Percentiles rank a stretch among this genome's conserved stretches.
These are phyloP conservation scores for Tricholoma furcatifolium DNA, from an alignment of 768 basidiomycete genomes.

Conservation along the genomic window DNA sequence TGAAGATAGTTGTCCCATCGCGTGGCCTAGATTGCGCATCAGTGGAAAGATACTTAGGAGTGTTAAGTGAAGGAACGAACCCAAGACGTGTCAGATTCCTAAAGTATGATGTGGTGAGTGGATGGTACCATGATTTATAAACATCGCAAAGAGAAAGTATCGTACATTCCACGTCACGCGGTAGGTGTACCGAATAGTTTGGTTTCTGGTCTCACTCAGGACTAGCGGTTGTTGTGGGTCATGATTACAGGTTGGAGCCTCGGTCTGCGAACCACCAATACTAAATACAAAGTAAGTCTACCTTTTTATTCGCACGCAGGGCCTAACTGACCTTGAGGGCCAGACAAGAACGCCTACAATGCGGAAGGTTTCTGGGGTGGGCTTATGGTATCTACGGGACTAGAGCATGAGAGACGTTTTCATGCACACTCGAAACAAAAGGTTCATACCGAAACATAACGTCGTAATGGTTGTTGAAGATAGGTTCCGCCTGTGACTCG, in stretches of 20 bases:
- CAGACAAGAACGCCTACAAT: constrained; percentile 94
- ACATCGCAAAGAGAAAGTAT: neutral
- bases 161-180: constrained; percentile 83
- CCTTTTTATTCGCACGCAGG: neutral
- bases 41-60: neutral
- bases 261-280: constrained; percentile 60
- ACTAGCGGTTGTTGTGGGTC: constrained; percentile 43
- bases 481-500: constrained; percentile 54
- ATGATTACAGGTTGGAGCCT: constrained; percentile 49
- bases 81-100: constrained; percentile 89
- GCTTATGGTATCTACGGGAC: constrained; percentile 70
- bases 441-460: constrained; percentile 63
- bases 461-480: constrained; percentile 92
- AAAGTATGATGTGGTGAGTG: constrained; percentile 3
- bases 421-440: neutral
- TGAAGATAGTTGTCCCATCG: constrained; percentile 97
- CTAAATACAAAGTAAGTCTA: constrained; percentile 30
- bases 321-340: constrained; percentile 40
- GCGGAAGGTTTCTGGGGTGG: constrained; percentile 67
- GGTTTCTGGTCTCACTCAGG: constrained; percentile 58
- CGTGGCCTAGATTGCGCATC: constrained; percentile 61
- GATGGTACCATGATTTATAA: neutral
- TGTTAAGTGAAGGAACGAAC: constrained; percentile 31
- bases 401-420: neutral
- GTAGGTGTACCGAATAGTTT: constrained; percentile 82